Base-by-base conservation (phyloP, 139 green algal genomes). In the Chlamydomonas incerta region DNA sequence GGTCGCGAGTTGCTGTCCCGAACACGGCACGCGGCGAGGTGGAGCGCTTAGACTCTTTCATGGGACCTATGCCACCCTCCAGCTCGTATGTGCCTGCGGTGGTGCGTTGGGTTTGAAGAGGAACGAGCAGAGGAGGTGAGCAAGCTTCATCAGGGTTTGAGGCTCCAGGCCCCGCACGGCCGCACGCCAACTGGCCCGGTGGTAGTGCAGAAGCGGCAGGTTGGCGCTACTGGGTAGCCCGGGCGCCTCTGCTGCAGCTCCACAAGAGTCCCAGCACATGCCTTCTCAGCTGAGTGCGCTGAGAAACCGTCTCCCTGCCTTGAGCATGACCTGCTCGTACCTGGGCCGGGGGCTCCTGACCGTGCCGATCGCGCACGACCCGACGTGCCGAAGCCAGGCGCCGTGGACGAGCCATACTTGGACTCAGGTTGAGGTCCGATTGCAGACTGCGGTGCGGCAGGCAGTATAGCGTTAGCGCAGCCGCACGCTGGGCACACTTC, bases 1-100 rank as follows among this genome's bases (percentile, higher is more conserved):
- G 47, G 63, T 95, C 92, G 6, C 92, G 79, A 11, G 90, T 94
- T 8, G 91, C 86, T 23, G 66, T 92, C 0, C 91, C 91, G 86
- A 95, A 94, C 31, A 94, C 87, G n/a, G 92, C 67, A 0, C 90
- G 57, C 0, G 91, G 82, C 0, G 77, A 88, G 2, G 86, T 94
- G 2, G 66, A 82, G 33, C 89, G 83, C 70, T 90, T 90, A 5
- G 87, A 93, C 31, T 94, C 92, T 47, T 85, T 91, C 89, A 93
- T 92, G 26, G 41, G 35, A n/a, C 92, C 92, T 15, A 94, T 73
- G 13, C 66, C 88, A 68, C 81, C 82, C 28, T 87, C 83, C 34
- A 84, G 46, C 34, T 82, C 77, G 33, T 94, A 94, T 23, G 88
- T 71, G 31, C 89, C 89, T 90, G 86, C 23, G 24, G 55, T 50